Evolutionary conservation across 768 basidiomycete species (phyloP), one percentile per base, ranked within the genome.

Genomic region (Russula ochroleuca): DNA sequence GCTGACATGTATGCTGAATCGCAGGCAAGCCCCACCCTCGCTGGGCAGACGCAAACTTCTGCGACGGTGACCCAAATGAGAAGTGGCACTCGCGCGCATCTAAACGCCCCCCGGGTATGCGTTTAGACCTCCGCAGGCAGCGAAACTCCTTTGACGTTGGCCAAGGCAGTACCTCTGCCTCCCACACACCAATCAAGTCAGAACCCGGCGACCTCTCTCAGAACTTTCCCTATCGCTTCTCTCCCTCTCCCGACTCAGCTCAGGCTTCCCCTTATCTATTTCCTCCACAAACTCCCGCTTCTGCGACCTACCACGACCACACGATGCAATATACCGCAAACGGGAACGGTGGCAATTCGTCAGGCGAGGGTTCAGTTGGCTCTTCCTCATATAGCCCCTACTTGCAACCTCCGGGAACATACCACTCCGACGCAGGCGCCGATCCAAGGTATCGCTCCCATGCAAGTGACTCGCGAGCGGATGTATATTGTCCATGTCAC

Each of bases 1-100:
- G 23, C 55, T 62, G 51, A 67, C 58, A 28, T 45, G n/a, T 14
- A 23, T 15, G 21, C 1, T 61, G 49, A 17, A 45, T 41, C n/a
- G 23, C 70, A 91, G 90, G 90, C 67, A 92, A 92, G 73, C 90
- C 90, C 13, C 90, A 92, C 73, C 90, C 90, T 53, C 85, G 89
- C 41, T 92, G 90, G 90, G 88, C 90, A 11, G 88, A 91, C 68
- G 81, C 79, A 70, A 86, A 79, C 75, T 89, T 88, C 74, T 83
- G 88, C 61, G 87, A 90, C 68, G 88, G 87, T 21, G 90, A 91
- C 73, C 83, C 88, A 5, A 85, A 84, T 68, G 90, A 91, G 76
- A 88, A 90, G 72, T 92, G 90, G 90, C 90, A 92, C 73, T 91
- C 90, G 15, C 83, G 90, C 47, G 88, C 90, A 3, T 82, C 86